Evolutionary conservation across 495 filamentous ascomycete species (phyloP), one percentile per base, ranked within the genome.

Genomic region (Xylaria nigripes): DNA sequence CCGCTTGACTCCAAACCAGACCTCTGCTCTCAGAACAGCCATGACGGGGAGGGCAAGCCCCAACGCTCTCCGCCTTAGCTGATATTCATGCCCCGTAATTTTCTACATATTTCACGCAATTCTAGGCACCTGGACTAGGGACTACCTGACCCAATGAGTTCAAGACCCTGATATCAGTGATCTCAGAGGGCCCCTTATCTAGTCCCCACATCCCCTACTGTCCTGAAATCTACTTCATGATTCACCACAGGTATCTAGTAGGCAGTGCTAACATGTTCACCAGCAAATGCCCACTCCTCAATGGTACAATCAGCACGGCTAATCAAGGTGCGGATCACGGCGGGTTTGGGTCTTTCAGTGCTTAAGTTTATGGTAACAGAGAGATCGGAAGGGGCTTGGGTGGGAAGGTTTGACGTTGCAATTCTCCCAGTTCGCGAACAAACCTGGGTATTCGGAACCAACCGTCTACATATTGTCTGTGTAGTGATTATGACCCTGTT

Each of bases 221-320:
- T 30, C 25, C 8, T 34, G 15, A 23, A 32, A n/a, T 25, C 19
- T 44, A 1, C 19, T 34, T 22, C 18, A 4, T 24, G 13, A 55
- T 43, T 48, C 44, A 48, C 32, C 23, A 24, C n/a, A 15, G 44
- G 52, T 32, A 24, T 55, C 25, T 18, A 29, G 22, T 18, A 29
- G 22, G 23, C 40, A 62, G 51, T 62, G 71, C 72, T 76, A 68
- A 75, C 66, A 56, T 42, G 40, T 56, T 32, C 15, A 50, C 34
- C 21, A 73, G 88, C 65, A 86, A 95, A 60, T 96, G 90, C 61
- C 90, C 90, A 5, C 72, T 94, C 62, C 84, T 96, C 42, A 96
- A 96, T 62, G 90, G 90, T 41, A 87, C 84, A 6, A 85, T 84
- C 72, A 87, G 86, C 48, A 78, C 80, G 42, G 84, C 86, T 55